phyloP scores from a whole-genome alignment of 495 filamentous ascomycete genomes.

The Neurospora sp. region DNA sequence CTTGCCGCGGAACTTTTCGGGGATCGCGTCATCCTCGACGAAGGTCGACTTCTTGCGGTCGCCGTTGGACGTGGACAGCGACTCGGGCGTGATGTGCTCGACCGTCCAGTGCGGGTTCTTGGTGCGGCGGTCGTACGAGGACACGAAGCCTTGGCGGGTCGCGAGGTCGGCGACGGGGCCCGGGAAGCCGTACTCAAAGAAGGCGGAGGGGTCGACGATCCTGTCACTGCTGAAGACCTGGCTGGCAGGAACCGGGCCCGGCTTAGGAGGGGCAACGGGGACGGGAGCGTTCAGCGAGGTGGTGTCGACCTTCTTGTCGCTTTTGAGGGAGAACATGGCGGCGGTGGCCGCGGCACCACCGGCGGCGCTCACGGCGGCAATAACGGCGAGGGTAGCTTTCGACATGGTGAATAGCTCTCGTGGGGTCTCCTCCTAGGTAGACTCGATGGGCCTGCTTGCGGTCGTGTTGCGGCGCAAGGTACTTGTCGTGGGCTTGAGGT shows the following conservation, averaged over 20 bases:
- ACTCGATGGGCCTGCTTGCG: neutral
- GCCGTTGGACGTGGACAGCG: constrained; percentile 59
- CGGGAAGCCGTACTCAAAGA: constrained; percentile 96
- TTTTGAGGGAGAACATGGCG: constrained; percentile 59
- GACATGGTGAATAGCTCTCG: constrained; percentile 48
- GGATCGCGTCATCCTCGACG: constrained; percentile 68
- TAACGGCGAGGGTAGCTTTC: constrained; percentile 75
- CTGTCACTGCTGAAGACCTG: constrained; percentile 22
- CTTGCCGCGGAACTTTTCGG: constrained; percentile 77
- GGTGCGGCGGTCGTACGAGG: constrained; percentile 81
- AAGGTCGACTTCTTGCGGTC: constrained; percentile 81
- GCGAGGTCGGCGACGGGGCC: constrained; percentile 81
- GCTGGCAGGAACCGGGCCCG: constrained; percentile 35
- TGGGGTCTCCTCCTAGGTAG: neutral
- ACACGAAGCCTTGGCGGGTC: constrained; percentile 60
- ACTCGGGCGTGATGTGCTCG: constrained; percentile 93
- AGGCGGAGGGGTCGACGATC: constrained; percentile 74
- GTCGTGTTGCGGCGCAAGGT: neutral
- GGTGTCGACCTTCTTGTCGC: constrained; percentile 32
- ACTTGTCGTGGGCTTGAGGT: constrained; percentile 15
- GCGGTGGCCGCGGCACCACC: constrained; percentile 74
- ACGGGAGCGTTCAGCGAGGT: constrained; percentile 26
- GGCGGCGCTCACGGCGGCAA: constrained; percentile 82
- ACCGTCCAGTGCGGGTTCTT: constrained; percentile 93
- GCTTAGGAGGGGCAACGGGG: constrained; percentile 13